Conservation (phyloP, 768 basidiomycete species). For the Boletus rufocinnamomeus region DNA sequence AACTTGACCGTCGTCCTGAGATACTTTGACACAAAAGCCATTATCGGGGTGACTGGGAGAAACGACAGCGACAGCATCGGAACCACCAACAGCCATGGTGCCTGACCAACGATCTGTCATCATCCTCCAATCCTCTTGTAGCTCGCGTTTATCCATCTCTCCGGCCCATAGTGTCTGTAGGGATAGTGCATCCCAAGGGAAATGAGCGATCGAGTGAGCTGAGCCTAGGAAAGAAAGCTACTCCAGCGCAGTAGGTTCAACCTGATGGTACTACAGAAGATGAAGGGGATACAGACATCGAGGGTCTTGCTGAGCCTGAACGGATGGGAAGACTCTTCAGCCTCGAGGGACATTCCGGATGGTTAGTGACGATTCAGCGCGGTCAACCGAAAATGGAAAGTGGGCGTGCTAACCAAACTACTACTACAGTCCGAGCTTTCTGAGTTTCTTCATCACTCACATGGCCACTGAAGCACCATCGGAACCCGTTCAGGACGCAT, state of each 20-base stretch:
- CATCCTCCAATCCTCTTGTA: slow-evolving; percentile 42
- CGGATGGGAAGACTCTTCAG: slow-evolving; percentile 28
- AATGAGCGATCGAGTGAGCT: slow-evolving; percentile 45
- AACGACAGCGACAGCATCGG: slow-evolving; percentile 40
- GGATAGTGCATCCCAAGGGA: slow-evolving; percentile 42
- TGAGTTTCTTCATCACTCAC: slow-evolving; percentile 17
- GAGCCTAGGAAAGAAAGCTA: slow-evolving; percentile 37
- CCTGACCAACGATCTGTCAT: slow-evolving; percentile 53
- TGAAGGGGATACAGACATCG: slow-evolving; percentile 41
- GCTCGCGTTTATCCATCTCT: slow-evolving; percentile 32
- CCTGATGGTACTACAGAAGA: slow-evolving; percentile 4
- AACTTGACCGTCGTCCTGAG: slow-evolving; percentile 26
- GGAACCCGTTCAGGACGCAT: slow-evolving; percentile 26
- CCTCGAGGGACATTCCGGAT: slow-evolving; percentile 15
- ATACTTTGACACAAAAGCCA: slow-evolving; percentile 39
- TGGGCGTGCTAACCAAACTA: background rate
- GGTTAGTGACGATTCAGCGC: background rate
- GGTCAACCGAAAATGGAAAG: slow-evolving; percentile 27
- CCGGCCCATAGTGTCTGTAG: slow-evolving; percentile 44
- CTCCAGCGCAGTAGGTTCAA: slow-evolving; percentile 13
- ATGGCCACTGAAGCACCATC: slow-evolving; percentile 27
- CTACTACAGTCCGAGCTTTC: background rate
- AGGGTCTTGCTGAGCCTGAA: slow-evolving; percentile 46
- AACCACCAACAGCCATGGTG: slow-evolving; percentile 51
- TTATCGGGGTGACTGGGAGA: slow-evolving; percentile 24